phyloP scores from a whole-genome alignment of 2,329 filamentous ascomycete species.

The Colletotrichum sp. region DNA sequence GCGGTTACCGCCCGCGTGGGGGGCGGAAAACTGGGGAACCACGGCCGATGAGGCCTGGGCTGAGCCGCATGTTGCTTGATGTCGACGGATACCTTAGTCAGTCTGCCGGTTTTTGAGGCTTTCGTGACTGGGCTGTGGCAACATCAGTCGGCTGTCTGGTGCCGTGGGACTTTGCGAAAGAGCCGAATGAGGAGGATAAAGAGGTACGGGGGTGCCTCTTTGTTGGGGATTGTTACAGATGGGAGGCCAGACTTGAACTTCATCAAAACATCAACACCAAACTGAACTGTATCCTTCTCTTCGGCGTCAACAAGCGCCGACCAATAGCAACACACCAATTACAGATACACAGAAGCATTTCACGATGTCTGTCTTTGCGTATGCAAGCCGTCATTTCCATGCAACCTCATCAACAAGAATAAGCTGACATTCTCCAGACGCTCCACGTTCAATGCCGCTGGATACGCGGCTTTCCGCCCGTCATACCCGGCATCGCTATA shows the following conservation, averaged over 20 bases:
- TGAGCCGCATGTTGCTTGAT: background rate
- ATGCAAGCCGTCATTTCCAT: conserved; percentile 21
- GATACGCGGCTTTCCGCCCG: conserved; percentile 66
- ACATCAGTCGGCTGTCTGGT: background rate
- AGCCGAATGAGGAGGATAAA: background rate
- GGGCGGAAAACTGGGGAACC: background rate
- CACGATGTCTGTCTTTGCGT: conserved; percentile 57
- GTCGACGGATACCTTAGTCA: background rate
- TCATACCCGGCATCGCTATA: conserved; percentile 62
- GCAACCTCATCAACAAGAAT: too few species aligned
- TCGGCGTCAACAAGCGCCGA: background rate
- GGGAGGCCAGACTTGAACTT: background rate
- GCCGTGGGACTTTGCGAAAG: background rate
- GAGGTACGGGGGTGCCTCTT: too few species aligned
- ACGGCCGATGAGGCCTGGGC: background rate
- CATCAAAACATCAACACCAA: background rate
- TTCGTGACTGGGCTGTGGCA: background rate
- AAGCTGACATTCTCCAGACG: conserved; percentile 44
- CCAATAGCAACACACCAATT: background rate
- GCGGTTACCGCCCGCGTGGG: background rate
- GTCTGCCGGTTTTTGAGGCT: background rate
- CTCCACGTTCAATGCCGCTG: conserved; percentile 58
- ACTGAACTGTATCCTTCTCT: fast-evolving
- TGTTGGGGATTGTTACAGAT: background rate
- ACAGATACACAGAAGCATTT: background rate